Percentiles rank a stretch among this genome's conserved stretches.
Conservation (phyloP, 306 rosid species). For the Acacia crassicarpa region DNA sequence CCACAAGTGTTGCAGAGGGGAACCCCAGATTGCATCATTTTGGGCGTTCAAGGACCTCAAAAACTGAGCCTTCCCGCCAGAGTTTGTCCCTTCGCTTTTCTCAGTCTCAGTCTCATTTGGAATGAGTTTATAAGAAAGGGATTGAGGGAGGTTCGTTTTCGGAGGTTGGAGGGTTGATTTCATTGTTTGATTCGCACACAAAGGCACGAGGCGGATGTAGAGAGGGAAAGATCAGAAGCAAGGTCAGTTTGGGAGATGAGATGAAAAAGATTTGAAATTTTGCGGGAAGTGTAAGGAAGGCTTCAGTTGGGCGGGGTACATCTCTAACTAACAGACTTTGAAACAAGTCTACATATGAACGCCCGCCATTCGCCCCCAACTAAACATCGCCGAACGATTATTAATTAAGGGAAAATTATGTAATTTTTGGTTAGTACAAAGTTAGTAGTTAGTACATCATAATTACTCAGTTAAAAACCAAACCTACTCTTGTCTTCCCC, state of each 20-base stretch:
- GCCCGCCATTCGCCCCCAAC: background rate
- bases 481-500: background rate
- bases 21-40: constrained; percentile 84
- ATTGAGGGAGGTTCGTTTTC: constrained; percentile 42
- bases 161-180: constrained; percentile 79
- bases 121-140: constrained; percentile 54
- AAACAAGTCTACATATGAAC: constrained; percentile 18
- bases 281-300: constrained; percentile 87
- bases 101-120: constrained; percentile 26
- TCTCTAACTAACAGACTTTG: constrained; percentile 58
- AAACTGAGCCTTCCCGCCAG: background rate
- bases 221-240: constrained; percentile 57
- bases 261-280: constrained; percentile 43
- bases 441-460: background rate
- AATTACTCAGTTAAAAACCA: background rate
- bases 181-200: constrained; percentile 52
- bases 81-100: background rate
- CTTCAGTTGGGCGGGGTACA: constrained; percentile 58
- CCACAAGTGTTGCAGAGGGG: constrained; percentile 84
- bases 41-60: constrained; percentile 32
- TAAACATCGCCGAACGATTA: background rate
- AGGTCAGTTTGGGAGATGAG: constrained; percentile 36
- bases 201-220: constrained; percentile 32
- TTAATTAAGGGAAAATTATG: background rate
- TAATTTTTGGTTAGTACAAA: background rate